Evolutionary conservation across 2,329 filamentous ascomycete species (phyloP), one percentile per base, ranked within the genome.

Genomic region (Bipolaris victoriae): DNA sequence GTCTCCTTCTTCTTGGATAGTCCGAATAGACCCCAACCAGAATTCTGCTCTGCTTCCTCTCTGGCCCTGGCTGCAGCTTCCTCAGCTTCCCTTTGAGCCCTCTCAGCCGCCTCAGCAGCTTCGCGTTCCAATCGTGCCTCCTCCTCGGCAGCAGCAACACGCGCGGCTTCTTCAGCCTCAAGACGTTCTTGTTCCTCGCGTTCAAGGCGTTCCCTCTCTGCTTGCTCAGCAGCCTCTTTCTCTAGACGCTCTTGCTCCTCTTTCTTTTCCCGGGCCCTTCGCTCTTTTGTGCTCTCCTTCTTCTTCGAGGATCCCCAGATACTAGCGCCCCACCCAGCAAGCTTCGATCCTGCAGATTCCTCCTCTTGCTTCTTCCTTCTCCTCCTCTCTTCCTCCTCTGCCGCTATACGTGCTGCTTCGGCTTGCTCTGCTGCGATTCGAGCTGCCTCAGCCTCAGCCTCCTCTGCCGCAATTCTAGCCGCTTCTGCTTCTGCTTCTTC

Each of bases 121-220:
- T 79, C 80, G 62, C 81, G 77, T 46, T 72, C 70, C 20, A 63
- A 45, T 41, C 67, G 68, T 43, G 70, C 70, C 36, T 68, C 66
- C 54, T 72, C 70, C 29, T 62, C 67, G 9, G 75, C 74, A 53
- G 74, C 54, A 53, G 74, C 54, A 67, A 73, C 2, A n/a, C 58
- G 58, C 43, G 62, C 57, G 39, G 60, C 52, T 49, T 66, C 65
- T 69, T 67, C 82, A 10, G 58, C 58, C 41, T 61, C 78, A 31
- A 61, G n/a, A 20, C 64, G 64, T 26, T 67, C 68, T 10, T 64
- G 62, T 45, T 52, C 70, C 31, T 61, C 67, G 20, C 58, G 63
- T 33, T 72, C 67, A 39, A 63, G 57, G 3, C 52, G 63, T 54
- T 72, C 68, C 56, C 60, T 64, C 47, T 71, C 64, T 20, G 70